phyloP scores from a whole-genome alignment of 352 stramenopile species.

The Globisporangium okanoganense region DNA sequence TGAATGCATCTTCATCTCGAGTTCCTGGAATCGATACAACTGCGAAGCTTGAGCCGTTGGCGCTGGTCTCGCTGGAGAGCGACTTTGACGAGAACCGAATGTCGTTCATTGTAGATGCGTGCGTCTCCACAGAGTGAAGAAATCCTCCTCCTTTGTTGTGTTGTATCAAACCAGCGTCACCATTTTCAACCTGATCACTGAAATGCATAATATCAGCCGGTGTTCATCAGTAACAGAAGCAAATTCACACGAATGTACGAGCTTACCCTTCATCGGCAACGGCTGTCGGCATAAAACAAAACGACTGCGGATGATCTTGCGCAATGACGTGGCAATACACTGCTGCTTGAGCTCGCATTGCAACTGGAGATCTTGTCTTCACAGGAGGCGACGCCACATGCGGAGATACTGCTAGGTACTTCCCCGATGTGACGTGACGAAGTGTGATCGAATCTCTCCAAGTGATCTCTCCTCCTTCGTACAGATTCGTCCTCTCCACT shows the following conservation, averaged over 20 bases:
- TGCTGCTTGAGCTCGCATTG: conserved; percentile 4
- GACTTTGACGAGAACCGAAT: conserved; percentile 60
- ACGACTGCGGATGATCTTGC: conserved; percentile 38
- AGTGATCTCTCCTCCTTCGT: conserved; percentile 49
- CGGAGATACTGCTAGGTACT: conserved; percentile 45
- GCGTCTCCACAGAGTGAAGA: conserved; percentile 62
- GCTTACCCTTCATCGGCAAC: conserved; percentile 47
- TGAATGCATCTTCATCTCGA: conserved; percentile 72
- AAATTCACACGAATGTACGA: not conserved
- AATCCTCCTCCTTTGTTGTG: conserved; percentile 45
- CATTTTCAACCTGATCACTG: conserved; percentile 42
- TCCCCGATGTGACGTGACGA: conserved; percentile 51
- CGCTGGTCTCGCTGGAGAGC: conserved; percentile 23
- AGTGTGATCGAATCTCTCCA: conserved; percentile 51
- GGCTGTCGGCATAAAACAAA: conserved; percentile 55
- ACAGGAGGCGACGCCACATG: conserved; percentile 11
- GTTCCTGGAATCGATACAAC: conserved; percentile 43
- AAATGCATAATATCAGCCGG: not conserved
- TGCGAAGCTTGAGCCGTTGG: conserved; percentile 30
- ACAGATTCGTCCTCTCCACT: conserved; percentile 41
- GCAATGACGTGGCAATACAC: conserved; percentile 33
- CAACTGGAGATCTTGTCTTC: conserved; percentile 20
- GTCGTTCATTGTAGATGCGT: conserved; percentile 59
- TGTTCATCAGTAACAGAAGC: not conserved
- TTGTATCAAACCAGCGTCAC: conserved; percentile 58